phyloP scores from a whole-genome alignment of 176 grass and related monocot species.

The Cocos nucifera region DNA sequence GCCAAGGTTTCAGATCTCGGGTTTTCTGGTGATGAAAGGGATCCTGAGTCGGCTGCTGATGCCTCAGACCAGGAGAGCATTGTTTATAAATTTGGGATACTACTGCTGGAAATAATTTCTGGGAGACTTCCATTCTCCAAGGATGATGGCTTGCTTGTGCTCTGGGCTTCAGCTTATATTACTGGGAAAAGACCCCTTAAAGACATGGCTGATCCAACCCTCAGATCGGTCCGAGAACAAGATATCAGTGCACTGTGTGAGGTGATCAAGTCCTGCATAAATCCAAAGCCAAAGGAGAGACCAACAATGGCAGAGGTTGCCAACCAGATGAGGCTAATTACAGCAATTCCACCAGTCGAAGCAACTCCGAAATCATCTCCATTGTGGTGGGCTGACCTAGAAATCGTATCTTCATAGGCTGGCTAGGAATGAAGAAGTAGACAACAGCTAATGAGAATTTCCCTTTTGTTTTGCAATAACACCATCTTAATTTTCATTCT shows the following conservation, averaged over 20 bases:
- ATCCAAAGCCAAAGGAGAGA: conserved; percentile 29
- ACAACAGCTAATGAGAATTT: no score
- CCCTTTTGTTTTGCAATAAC: no score
- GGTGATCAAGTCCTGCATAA: conserved; percentile 53
- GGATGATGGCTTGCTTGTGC: conserved; percentile 61
- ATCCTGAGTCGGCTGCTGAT: conserved; percentile 17
- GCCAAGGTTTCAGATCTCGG: conserved; percentile 54
- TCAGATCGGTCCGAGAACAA: conserved; percentile 44
- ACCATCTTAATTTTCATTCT: no score
- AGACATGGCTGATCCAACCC: conserved; percentile 67
- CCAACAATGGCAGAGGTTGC: conserved; percentile 45
- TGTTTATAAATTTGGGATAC: conserved; percentile 69
- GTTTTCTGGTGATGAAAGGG: conserved; percentile 24
- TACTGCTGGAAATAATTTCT: conserved; percentile 85
- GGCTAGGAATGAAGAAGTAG: no score
- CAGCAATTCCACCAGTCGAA: conserved; percentile 39
- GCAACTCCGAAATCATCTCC: conserved; percentile 39
- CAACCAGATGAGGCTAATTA: conserved; percentile 51
- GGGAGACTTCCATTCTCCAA: conserved; percentile 75
- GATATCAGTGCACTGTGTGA: conserved; percentile 39
- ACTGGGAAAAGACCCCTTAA: conserved; percentile 38
- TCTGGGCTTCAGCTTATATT: conserved; percentile 79
- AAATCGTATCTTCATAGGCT: conserved; percentile 40
- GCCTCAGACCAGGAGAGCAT: conserved; percentile 29
- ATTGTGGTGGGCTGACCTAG: conserved; percentile 88